Evolutionary conservation across 345 rosid species (phyloP), one percentile per base, ranked within the genome.

Genomic region (Barbarea vulgaris): DNA sequence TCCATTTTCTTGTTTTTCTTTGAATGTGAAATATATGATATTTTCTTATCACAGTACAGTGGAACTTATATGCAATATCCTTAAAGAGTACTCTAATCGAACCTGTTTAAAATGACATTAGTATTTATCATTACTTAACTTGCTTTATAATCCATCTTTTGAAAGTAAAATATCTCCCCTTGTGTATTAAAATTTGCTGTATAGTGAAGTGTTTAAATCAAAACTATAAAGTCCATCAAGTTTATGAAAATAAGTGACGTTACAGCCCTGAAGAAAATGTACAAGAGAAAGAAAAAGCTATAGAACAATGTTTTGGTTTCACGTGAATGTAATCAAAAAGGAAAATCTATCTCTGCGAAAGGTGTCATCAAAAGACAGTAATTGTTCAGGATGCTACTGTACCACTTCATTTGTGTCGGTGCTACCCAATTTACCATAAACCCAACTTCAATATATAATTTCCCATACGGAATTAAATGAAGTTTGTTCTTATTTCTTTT

Each of bases 291-390:
- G 7, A 30, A 51, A 24, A 18, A 19, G 51, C n/a, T 17, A 64
- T 13, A 24, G 15, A 54, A 33, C 36, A 21, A 22, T 25, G 18
- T 37, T 24, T 39, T 27, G 46, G 3, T 55, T 46, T 34, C 78
- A 67, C 78, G 67, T 75, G 73, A 67, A 75, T 39, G 53, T 28
- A 25, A 74, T 41, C 10, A 2, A 30, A 9, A 7, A 64, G 24
- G 3, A 62, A 72, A 37, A 44, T 44, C 57, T 55, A 54, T 22
- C 3, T 11, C 0, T 4, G 21, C 53, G 67, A 28, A 75, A 58
- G 6, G 67, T 75, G 73, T 58, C 73, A 58, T 58, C 73, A 48
- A 59, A 58, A 6, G 73, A 75, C 73, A 37, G 73, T 51, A 58
- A 58, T 25, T 6, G 73, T 36, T 48, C 67, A 75, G 78, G 27